phyloP scores from a whole-genome alignment of 2,329 filamentous ascomycete species.

The Aspergillus texensis region DNA sequence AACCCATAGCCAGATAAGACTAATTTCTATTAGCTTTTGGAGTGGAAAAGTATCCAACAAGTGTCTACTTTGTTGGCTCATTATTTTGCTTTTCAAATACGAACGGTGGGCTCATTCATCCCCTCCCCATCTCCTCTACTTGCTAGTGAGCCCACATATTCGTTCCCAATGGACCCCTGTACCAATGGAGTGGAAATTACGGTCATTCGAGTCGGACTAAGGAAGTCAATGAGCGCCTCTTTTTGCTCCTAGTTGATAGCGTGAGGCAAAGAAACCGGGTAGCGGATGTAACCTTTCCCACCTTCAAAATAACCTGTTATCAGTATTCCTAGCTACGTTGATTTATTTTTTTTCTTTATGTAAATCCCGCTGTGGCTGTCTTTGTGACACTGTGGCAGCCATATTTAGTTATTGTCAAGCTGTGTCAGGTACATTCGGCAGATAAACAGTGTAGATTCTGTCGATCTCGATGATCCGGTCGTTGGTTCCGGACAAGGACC shows the following conservation, averaged over 20 bases:
- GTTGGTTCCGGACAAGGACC: not conserved
- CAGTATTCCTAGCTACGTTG: not conserved
- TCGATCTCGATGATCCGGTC: slow-evolving; percentile 12
- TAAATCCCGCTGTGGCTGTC: not conserved
- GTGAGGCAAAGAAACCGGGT: slow-evolving; percentile 1
- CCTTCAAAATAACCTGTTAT: not conserved
- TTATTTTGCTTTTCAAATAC: not conserved
- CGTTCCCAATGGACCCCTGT: not conserved
- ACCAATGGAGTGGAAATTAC: not conserved
- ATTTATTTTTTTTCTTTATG: not conserved
- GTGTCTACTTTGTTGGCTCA: not conserved
- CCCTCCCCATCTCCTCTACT: not conserved
- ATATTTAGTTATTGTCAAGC: not conserved
- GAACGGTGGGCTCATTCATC: not conserved
- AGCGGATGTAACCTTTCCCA: slow-evolving; percentile 1
- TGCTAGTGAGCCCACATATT: not conserved
- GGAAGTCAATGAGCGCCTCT: not conserved
- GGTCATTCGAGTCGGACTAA: not conserved
- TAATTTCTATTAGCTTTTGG: not conserved
- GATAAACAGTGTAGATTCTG: not conserved
- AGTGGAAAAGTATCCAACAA: not conserved
- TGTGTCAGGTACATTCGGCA: not conserved
- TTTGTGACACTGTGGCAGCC: not conserved
- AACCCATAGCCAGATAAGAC: not conserved
- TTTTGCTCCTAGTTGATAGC: not conserved